A percentile compares a stretch with the other conserved stretches of the same genome.
These are phyloP conservation scores for Somion occarium DNA, from an alignment of 1,284 basidiomycete species.

Conservation along the genomic window DNA sequence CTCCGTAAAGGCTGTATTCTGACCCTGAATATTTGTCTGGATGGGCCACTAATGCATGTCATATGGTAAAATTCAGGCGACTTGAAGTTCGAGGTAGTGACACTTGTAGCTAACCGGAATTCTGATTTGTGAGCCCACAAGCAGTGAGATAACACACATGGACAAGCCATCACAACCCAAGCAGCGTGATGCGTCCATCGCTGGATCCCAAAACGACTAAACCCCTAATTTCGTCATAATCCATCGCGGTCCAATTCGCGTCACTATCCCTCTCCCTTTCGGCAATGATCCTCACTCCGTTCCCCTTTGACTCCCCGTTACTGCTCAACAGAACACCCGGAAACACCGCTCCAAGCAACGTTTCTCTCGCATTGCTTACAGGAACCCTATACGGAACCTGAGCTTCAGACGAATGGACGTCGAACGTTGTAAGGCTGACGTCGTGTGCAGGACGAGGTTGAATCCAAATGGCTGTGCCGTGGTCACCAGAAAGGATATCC, in stretches of 20 bases:
- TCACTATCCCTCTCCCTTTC: conserved; percentile 6
- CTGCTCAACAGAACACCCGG: conserved; percentile 34
- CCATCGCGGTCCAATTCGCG: conserved; percentile 46
- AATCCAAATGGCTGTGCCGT: conserved; percentile 55
- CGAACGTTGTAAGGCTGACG: conserved; percentile 20
- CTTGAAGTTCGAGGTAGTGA: too few relatives aligned
- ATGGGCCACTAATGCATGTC: too few relatives aligned
- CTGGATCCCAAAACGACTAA: conserved; percentile 45
- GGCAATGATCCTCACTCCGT: not conserved
- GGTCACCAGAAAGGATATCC: conserved; percentile 41
- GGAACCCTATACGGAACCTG: conserved; percentile 6
- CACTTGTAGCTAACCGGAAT: too few relatives aligned
- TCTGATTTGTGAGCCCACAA: too few relatives aligned
- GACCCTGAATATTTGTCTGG: too few relatives aligned
- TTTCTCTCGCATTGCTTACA: conserved; percentile 24
- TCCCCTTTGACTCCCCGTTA: not conserved
- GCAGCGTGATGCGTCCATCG: conserved; percentile 40
- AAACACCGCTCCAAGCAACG: conserved; percentile 42
- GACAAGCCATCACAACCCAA: too few relatives aligned
- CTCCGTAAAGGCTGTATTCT: too few relatives aligned
- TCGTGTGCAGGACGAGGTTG: conserved; percentile 36
- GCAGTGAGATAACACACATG: too few relatives aligned
- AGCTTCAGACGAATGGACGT: conserved; percentile 24
- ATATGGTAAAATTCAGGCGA: too few relatives aligned
- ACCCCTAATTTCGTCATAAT: conserved; percentile 52